Conservation (phyloP, 306 rosid genomes). For the Cucurbita argyrosperma region DNA sequence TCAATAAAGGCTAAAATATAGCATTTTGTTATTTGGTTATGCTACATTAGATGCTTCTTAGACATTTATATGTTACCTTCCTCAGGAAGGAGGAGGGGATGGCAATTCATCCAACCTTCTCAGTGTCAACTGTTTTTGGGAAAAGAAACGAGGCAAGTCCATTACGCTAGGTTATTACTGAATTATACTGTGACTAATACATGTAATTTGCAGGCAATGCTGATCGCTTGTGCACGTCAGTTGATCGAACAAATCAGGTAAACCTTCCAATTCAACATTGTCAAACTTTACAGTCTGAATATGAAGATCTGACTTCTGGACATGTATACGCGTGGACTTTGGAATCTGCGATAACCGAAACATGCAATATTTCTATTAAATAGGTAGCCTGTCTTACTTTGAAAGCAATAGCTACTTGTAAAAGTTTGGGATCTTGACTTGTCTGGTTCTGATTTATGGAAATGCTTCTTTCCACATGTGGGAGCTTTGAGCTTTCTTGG, state of each 20-base stretch:
- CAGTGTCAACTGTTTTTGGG: constrained; percentile 73
- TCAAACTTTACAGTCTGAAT: neutral
- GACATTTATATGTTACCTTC: neutral
- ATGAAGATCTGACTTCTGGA: neutral
- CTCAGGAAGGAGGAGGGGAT: constrained; percentile 81
- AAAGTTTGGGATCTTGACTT: neutral
- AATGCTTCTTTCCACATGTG: neutral
- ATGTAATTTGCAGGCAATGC: constrained; percentile 56
- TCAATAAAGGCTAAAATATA: neutral
- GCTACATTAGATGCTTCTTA: neutral
- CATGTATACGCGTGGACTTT: neutral
- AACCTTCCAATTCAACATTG: neutral
- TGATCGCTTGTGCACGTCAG: constrained; percentile 79
- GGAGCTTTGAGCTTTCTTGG: neutral
- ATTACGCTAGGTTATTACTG: neutral
- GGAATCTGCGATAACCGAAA: neutral
- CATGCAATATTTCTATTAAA: neutral
- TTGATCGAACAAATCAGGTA: constrained; percentile 72
- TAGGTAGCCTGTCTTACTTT: neutral
- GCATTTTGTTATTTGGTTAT: neutral
- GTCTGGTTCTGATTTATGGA: neutral
- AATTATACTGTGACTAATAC: neutral
- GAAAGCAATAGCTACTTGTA: neutral
- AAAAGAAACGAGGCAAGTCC: constrained; percentile 78
- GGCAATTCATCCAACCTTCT: constrained; percentile 61